A percentile compares a stretch with the other conserved stretches of the same genome.
Evolutionary conservation across 2,329 filamentous ascomycete species (phyloP).

Genomic region (Arthrocladium fulminans): DNA sequence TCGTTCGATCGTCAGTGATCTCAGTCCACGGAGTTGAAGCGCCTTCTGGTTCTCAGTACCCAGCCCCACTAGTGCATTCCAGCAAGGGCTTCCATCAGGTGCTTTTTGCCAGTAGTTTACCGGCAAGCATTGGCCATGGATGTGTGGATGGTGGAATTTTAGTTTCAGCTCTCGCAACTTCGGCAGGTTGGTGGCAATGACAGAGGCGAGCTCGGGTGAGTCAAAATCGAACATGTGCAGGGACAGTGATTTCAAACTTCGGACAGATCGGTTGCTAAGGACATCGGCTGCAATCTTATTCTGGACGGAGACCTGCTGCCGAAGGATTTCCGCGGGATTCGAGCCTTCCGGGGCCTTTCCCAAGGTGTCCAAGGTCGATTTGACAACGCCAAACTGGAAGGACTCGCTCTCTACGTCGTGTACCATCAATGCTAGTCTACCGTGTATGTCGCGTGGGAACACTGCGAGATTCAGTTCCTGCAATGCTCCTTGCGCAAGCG

Average conservation of each 20-base stretch:
- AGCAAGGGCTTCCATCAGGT: slow-evolving; percentile 23
- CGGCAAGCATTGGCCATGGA: slow-evolving; percentile 26
- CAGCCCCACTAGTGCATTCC: slow-evolving; percentile 28
- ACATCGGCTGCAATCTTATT: slow-evolving; percentile 14
- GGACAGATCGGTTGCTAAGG: slow-evolving; percentile 9
- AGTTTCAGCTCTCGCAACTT: slow-evolving; percentile 27
- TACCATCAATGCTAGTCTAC: slow-evolving; percentile 24
- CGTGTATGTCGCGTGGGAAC: slow-evolving; percentile 28
- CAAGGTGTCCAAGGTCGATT: slow-evolving; percentile 10
- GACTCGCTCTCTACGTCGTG: slow-evolving; percentile 21
- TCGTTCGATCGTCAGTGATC: slow-evolving; percentile 27
- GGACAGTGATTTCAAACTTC: slow-evolving; percentile 14
- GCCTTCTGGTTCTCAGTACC: slow-evolving; percentile 19
- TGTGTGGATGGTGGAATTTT: slow-evolving; percentile 29
- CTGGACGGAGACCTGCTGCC: slow-evolving; percentile 15
- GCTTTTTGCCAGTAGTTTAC: slow-evolving; percentile 26
- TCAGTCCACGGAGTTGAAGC: slow-evolving; percentile 22
- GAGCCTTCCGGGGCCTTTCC: slow-evolving; percentile 5
- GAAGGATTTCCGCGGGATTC: slow-evolving; percentile 3
- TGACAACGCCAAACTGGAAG: slow-evolving; percentile 2
- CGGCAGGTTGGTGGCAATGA: slow-evolving; percentile 26
- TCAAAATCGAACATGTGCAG: slow-evolving; percentile 24
- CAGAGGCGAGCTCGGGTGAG: slow-evolving; percentile 27
- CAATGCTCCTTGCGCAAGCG: slow-evolving; percentile 25
- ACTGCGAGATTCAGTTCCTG: slow-evolving; percentile 27